Evolutionary conservation across 2,329 filamentous ascomycete species (phyloP), one percentile per base, ranked within the genome.

Genomic region (Aureobasidium sp.): DNA sequence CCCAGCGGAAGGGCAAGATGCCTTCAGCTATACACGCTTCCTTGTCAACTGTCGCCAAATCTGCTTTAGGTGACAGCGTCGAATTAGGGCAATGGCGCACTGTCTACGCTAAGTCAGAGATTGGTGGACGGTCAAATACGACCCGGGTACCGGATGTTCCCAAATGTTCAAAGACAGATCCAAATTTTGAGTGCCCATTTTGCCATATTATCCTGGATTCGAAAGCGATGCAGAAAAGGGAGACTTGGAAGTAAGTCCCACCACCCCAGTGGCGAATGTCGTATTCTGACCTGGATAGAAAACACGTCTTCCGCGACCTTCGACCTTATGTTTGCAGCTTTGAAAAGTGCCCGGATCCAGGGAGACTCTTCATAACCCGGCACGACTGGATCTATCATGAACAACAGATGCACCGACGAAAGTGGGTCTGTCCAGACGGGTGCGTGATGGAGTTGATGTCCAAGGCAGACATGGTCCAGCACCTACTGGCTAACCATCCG

Each of bases 301-400:
- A 37, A 41, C 51, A 53, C 29, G 51, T 53, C 22, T 53, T 53
- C 15, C 51, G 51, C 3, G 51, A 53, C 15, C 22, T 53, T 27
- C 34, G 22, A 41, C 51, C 36, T 17, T 53, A 53, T 29, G 20
- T 53, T 9, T 53, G 51, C 36, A 53, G 34, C 22, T 53, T 53
- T 12, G n/a, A 53, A 14, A 25, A 6, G 4, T 53, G 49, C 17
- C 34, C 14, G 20, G 22, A 37, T 11, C 49, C 49, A 17, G 49
- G 31, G 2, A 53, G 49, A 39, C 22, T 53, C 17, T 53, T 39
- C 22, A 22, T 27, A 5, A 53, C 49, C 6, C 11, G 49, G 27
- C 36, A 53, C 20, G 51, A 53, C 22, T 53, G 51, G 51, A 53
- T 53, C 1, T 53, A 53, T 12, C 51, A 53, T 29, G 51, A 53